A percentile compares a stretch with the other conserved stretches of the same genome.
Conservation (phyloP, 192 early-diverging fungal genomes). For the Coemansia aciculifera region DNA sequence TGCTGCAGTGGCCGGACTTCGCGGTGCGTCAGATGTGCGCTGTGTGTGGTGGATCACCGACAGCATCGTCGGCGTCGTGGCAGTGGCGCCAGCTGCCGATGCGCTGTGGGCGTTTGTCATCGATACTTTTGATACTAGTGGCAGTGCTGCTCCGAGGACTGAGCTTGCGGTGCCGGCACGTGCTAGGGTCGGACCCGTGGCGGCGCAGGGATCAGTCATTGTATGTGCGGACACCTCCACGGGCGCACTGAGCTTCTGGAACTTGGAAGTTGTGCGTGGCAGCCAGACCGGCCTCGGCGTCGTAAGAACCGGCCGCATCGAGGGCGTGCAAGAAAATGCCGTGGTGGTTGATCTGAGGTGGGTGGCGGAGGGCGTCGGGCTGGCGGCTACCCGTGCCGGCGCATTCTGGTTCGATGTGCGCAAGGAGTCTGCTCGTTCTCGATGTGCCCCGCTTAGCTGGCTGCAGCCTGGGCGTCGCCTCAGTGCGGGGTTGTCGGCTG, state of each 20-base stretch:
- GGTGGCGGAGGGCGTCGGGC: conserved; percentile 13
- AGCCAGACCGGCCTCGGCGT: not conserved
- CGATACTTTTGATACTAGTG: not conserved
- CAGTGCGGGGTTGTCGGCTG: not conserved
- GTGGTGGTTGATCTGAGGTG: conserved; percentile 25
- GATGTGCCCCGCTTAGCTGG: not conserved
- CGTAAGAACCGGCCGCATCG: not conserved
- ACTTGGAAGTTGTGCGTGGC: not conserved
- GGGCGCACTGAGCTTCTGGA: conserved; percentile 23
- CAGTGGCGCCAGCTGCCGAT: not conserved
- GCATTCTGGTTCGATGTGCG: conserved; percentile 28
- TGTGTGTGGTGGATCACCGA: conserved; percentile 34
- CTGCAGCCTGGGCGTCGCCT: not conserved
- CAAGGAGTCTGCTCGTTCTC: not conserved
- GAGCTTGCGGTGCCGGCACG: conserved; percentile 11
- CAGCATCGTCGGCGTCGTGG: conserved; percentile 17
- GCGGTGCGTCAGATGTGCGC: conserved; percentile 10
- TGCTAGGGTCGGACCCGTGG: conserved; percentile 9
- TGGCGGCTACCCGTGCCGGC: conserved; percentile 20
- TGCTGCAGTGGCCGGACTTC: not conserved
- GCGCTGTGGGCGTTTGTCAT: conserved; percentile 18
- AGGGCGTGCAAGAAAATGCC: not conserved
- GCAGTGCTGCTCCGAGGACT: not conserved
- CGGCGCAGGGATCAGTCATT: conserved; percentile 7
- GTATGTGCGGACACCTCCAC: conserved; percentile 11